Conservation (phyloP, 768 basidiomycete genomes). For the Filobasidium wieringae region DNA sequence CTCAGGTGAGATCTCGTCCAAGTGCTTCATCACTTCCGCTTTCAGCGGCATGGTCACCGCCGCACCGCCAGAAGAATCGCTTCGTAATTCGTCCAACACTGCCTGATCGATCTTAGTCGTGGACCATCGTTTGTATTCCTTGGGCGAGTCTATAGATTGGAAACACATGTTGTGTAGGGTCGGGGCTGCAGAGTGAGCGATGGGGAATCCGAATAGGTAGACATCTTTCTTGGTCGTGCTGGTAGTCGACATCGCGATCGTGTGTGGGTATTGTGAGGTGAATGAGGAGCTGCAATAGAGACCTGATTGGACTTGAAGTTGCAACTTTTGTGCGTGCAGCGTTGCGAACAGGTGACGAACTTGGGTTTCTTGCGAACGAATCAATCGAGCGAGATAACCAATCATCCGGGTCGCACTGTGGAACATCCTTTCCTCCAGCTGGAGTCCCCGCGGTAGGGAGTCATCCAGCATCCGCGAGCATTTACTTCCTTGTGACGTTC, state of each 20-base stretch:
- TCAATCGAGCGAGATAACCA: no score
- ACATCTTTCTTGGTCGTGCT: background rate
- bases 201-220: slow-evolving; percentile 23
- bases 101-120: slow-evolving; percentile 7
- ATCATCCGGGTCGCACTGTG: no score
- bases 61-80: background rate
- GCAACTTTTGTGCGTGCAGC: no score
- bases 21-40: slow-evolving; percentile 11
- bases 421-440: no score
- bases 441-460: no score
- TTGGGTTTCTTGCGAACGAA: no score
- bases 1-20: slow-evolving; percentile 18
- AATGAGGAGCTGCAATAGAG: background rate
- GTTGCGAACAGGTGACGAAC: no score
- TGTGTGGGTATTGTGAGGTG: background rate
- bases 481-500: no score
- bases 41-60: slow-evolving; percentile 28
- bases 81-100: background rate
- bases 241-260: background rate
- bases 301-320: no score
- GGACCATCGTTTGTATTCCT: slow-evolving; percentile 10
- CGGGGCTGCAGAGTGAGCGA: slow-evolving; percentile 16
- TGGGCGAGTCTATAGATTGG: background rate
- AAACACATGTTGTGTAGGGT: slow-evolving; percentile 20
- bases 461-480: no score